These are phyloP conservation scores for Solanum ossicruentum DNA, from an alignment of 257 asterid genomes.

Conservation along the genomic window DNA sequence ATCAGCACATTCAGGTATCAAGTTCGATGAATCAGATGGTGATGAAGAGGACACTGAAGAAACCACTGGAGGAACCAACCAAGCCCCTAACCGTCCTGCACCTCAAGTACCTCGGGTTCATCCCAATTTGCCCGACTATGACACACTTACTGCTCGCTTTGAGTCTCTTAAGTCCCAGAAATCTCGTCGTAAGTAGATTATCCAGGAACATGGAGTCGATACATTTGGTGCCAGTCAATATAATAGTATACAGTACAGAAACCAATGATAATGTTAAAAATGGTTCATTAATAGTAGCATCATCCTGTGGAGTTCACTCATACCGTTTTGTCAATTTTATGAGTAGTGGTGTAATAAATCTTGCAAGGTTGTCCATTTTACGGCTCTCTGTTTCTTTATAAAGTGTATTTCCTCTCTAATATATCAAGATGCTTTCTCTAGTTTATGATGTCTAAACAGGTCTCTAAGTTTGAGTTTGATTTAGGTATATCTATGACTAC, in stretches of 20 bases:
- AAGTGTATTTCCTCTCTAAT: background rate
- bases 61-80: constrained; percentile 3
- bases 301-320: background rate
- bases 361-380: background rate
- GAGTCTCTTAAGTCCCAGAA: constrained; percentile 73
- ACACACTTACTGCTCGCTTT: constrained; percentile 74
- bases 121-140: constrained; percentile 87
- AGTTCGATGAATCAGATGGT: constrained; percentile 54
- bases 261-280: background rate
- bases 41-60: constrained; percentile 33
- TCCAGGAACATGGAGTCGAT: background rate
- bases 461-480: background rate
- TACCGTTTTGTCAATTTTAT: background rate
- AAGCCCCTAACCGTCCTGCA: constrained; percentile 47
- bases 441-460: background rate
- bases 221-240: background rate
- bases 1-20: constrained; percentile 20
- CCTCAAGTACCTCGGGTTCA: constrained; percentile 55
- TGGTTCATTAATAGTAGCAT: background rate
- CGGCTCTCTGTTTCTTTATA: background rate
- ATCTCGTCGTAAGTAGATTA: background rate
- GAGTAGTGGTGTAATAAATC: background rate
- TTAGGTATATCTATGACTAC: background rate
- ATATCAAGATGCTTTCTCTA: background rate
- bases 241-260: background rate